Percentiles rank a stretch among this genome's conserved stretches.
These are phyloP conservation scores for Bassia scoparia DNA, from an alignment of 148 eudicot genomes.

Conservation along the genomic window DNA sequence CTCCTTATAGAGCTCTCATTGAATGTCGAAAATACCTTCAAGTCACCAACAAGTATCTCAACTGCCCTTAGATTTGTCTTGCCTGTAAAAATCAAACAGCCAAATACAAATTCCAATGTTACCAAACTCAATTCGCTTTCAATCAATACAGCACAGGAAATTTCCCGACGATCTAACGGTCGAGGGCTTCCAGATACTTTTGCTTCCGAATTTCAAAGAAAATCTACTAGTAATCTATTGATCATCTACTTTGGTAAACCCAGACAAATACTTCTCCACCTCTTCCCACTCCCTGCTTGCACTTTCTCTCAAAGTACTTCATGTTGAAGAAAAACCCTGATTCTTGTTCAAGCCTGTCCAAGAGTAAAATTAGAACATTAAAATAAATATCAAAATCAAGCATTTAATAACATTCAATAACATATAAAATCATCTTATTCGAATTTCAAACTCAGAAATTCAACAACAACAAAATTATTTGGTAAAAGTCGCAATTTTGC, in stretches of 20 bases:
- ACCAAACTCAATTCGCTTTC: not conserved
- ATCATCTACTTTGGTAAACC: slow-evolving; percentile 83
- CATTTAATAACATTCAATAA: too few species aligned
- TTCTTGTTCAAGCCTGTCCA: slow-evolving; percentile 81
- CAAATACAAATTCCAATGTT: not conserved
- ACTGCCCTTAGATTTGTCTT: slow-evolving; percentile 82
- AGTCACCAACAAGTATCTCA: slow-evolving; percentile 65
- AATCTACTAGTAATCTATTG: slow-evolving; percentile 85
- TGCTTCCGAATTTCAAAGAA: slow-evolving; percentile 88
- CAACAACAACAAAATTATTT: not conserved
- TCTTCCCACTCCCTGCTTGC: slow-evolving; percentile 87
- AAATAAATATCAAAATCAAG: not conserved
- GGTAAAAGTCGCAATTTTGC: too few species aligned
- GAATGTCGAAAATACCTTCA: slow-evolving; percentile 83
- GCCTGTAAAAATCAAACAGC: slow-evolving; percentile 43
- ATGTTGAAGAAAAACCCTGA: slow-evolving; percentile 84
- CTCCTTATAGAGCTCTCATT: slow-evolving; percentile 77
- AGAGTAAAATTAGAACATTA: not conserved
- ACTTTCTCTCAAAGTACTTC: slow-evolving; percentile 87
- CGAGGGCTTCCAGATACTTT: slow-evolving; percentile 88
- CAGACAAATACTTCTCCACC: slow-evolving; percentile 80
- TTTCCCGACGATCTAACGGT: slow-evolving; percentile 35
- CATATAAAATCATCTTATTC: too few species aligned
- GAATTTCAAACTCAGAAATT: not conserved
- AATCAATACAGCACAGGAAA: not conserved